Percentiles rank a stretch among this genome's conserved stretches.
Evolutionary conservation across 805 yeast species (phyloP).

Genomic region (Saturnispora bothae): DNA sequence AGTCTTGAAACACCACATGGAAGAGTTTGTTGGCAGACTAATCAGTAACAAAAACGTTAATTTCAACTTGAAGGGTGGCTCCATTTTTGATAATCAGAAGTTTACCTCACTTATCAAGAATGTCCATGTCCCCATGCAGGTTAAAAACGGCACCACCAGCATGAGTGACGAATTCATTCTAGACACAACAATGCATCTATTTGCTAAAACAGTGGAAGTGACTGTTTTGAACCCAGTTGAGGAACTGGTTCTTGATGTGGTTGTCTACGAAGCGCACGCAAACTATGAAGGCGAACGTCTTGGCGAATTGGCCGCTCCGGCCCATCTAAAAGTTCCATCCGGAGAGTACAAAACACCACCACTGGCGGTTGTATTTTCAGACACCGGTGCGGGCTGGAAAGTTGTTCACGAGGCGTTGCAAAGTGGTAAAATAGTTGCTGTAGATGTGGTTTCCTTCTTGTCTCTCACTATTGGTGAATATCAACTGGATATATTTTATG

Average conservation of each 20-base stretch:
- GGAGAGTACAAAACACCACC: constrained; percentile 41
- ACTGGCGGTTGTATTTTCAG: constrained; percentile 37
- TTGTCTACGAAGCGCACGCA: constrained; percentile 38
- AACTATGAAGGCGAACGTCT: constrained; percentile 34
- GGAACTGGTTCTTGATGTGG: constrained; percentile 35
- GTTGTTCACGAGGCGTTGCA: constrained; percentile 40
- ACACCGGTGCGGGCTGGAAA: constrained; percentile 34
- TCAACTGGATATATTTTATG: constrained; percentile 33
- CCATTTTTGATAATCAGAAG: constrained; percentile 15
- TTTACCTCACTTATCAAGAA: constrained; percentile 20
- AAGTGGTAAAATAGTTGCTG: constrained; percentile 35
- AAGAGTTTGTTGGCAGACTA: constrained; percentile 28
- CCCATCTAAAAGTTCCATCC: constrained; percentile 36
- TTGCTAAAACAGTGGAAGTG: constrained; percentile 45
- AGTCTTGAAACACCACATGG: constrained; percentile 15
- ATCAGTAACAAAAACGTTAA: constrained; percentile 28
- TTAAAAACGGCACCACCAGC: constrained; percentile 18
- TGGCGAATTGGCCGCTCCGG: constrained; percentile 35
- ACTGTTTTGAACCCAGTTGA: constrained; percentile 43
- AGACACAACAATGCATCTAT: constrained; percentile 42
- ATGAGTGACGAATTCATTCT: constrained; percentile 28
- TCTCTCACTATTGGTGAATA: constrained; percentile 31
- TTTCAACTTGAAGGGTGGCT: constrained; percentile 21
- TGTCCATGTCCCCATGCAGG: constrained; percentile 20
- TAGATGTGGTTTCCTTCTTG: constrained; percentile 32